Percentiles rank a stretch among this genome's conserved stretches.
Conservation (phyloP, 352 stramenopile species). For the Globisporangium sylvaticum region DNA sequence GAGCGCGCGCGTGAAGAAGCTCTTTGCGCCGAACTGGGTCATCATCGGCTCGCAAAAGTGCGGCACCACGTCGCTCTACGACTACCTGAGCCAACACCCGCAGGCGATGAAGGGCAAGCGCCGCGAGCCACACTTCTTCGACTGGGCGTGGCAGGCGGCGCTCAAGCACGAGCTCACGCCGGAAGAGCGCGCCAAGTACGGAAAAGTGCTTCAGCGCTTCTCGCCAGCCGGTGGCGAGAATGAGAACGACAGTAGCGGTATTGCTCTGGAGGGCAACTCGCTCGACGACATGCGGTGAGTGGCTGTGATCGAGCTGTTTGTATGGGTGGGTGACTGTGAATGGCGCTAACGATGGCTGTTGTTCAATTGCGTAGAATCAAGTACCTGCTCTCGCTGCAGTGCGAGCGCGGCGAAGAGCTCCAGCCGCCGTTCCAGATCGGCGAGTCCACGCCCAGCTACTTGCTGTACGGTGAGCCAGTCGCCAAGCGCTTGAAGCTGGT, state of each 20-base stretch:
- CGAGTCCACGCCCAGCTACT: slow-evolving; percentile 82
- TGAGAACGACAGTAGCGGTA: neutral
- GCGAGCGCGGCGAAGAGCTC: slow-evolving; percentile 20
- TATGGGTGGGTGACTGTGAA: neutral
- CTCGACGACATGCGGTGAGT: slow-evolving; percentile 41
- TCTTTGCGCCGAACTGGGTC: slow-evolving; percentile 45
- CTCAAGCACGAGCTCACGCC: slow-evolving; percentile 26
- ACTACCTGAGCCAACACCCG: slow-evolving; percentile 84
- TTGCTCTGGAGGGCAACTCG: slow-evolving; percentile 24
- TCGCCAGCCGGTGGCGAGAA: neutral
- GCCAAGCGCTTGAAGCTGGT: slow-evolving; percentile 39
- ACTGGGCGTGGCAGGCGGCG: slow-evolving; percentile 46
- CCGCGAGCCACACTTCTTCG: slow-evolving; percentile 63
- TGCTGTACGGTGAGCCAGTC: slow-evolving; percentile 57
- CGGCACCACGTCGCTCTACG: slow-evolving; percentile 61
- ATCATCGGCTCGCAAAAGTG: slow-evolving; percentile 66
- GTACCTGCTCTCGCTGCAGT: slow-evolving; percentile 51
- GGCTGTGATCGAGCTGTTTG: neutral
- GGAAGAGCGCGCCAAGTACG: slow-evolving; percentile 21
- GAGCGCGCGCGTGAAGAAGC: slow-evolving; percentile 14
- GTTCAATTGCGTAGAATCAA: slow-evolving; percentile 32
- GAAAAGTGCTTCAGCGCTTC: slow-evolving; percentile 24
- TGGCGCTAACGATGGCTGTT: slow-evolving; percentile 1
- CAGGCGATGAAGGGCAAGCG: slow-evolving; percentile 66
- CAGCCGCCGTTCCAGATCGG: slow-evolving; percentile 79